Evolutionary conservation across 2,329 filamentous ascomycete genomes (phyloP).

Genomic region (Botrytis hyacinthi): DNA sequence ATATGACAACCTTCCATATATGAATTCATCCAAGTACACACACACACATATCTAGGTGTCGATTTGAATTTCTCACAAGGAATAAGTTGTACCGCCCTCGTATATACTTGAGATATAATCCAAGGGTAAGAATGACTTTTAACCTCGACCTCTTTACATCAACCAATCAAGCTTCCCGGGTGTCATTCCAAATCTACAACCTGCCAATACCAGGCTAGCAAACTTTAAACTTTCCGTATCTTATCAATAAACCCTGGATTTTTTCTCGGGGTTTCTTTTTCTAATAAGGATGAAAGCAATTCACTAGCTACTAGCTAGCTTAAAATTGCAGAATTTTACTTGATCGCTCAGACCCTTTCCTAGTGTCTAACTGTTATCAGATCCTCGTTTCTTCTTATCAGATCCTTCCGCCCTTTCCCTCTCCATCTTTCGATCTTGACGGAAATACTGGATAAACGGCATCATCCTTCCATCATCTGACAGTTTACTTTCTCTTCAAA

Average conservation of each 20-base stretch:
- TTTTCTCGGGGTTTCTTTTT: not conserved
- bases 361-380: constrained; percentile 16
- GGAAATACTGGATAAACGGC: not conserved
- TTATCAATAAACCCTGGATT: not conserved
- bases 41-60: not conserved
- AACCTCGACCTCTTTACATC: not conserved
- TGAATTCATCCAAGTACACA: not conserved
- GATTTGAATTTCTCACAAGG: not conserved
- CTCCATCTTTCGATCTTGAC: not conserved
- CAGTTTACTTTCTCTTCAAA: not conserved
- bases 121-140: not conserved
- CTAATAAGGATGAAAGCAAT: not conserved
- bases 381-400: constrained; percentile 14
- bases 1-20: too few relatives aligned
- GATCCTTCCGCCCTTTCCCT: not conserved
- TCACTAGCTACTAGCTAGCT: not conserved
- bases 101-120: not conserved
- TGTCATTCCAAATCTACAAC: constrained; percentile 11
- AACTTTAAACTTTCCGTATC: not conserved
- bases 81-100: not conserved
- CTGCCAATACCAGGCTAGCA: not conserved
- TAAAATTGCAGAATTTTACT: not conserved
- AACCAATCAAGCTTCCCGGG: not conserved
- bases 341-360: not conserved
- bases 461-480: not conserved